Evolutionary conservation across 2,329 filamentous ascomycete species (phyloP).

Genomic region (Phoma sp.): DNA sequence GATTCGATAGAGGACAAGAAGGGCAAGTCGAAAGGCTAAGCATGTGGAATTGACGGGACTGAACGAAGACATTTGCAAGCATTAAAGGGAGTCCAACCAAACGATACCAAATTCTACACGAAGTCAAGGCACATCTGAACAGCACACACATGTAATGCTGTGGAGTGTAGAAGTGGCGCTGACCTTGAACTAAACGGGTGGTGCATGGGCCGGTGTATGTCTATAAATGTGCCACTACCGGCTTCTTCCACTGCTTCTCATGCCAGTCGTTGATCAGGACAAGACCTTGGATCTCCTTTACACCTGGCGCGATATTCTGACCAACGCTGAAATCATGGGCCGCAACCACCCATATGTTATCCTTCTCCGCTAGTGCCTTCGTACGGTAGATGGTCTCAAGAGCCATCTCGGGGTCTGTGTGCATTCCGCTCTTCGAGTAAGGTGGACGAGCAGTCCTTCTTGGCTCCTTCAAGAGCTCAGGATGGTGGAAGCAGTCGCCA

Average conservation of each 20-base stretch:
- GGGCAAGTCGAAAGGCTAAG: conserved; percentile 33
- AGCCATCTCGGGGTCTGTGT: conserved; percentile 36
- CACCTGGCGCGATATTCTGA: conserved; percentile 26
- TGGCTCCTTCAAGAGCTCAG: conserved; percentile 36
- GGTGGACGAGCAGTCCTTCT: conserved; percentile 38
- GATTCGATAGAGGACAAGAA: conserved; percentile 56
- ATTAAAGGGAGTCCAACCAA: conserved; percentile 4
- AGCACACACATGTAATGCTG: background rate
- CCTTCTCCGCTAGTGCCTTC: conserved; percentile 27
- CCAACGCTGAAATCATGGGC: conserved; percentile 43
- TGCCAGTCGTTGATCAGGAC: conserved; percentile 35
- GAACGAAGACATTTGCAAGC: background rate
- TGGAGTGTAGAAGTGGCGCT: no score
- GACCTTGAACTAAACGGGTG: no score
- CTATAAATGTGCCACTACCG: conserved; percentile 11
- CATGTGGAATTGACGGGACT: no score
- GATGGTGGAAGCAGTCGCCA: conserved; percentile 45
- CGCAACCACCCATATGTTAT: conserved; percentile 41
- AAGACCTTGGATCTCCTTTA: conserved; percentile 35
- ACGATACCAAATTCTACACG: conserved; percentile 12
- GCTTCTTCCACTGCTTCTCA: conserved; percentile 36
- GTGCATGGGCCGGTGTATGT: background rate
- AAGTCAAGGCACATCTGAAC: background rate
- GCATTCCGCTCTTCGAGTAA: conserved; percentile 38
- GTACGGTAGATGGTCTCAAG: conserved; percentile 38